Evolutionary conservation across 441 rosid genomes (phyloP).

Genomic region (Mallotus japonicus): DNA sequence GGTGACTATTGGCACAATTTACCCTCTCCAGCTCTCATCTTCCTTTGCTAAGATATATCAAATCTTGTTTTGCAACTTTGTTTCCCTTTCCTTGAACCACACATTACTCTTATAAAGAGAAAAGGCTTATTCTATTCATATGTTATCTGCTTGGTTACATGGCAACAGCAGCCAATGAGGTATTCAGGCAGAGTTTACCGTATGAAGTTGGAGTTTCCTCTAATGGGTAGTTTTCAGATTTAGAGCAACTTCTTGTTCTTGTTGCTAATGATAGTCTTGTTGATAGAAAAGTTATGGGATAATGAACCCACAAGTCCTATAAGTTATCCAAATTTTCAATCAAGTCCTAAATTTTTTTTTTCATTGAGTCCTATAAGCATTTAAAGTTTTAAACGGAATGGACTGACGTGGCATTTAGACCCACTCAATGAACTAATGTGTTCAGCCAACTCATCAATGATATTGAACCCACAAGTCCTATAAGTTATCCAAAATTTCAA

Average conservation of each 20-base stretch:
- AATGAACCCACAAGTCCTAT: no score
- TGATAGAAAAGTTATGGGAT: conserved; percentile 73
- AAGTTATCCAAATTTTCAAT: no score
- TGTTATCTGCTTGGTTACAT: neutral
- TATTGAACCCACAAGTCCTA: no score
- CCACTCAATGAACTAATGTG: no score
- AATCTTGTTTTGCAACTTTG: neutral
- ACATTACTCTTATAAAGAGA: neutral
- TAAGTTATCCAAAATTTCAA: no score
- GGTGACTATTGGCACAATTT: no score
- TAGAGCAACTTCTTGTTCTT: conserved; percentile 81
- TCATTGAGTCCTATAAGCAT: no score
- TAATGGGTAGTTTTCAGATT: conserved; percentile 18
- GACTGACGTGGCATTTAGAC: no score
- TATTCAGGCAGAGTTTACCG: conserved; percentile 30
- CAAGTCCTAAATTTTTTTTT: no score
- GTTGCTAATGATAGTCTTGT: conserved; percentile 85
- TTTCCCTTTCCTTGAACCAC: neutral
- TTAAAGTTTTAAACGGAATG: no score
- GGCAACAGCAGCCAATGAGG: conserved; percentile 47
- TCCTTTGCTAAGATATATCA: neutral
- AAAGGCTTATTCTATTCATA: neutral
- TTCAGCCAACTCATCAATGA: no score
- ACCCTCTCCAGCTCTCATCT: neutral
- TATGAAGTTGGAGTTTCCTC: conserved; percentile 23